Evolutionary conservation across 169 alveolate genomes (phyloP).

Genomic region (Eimeria necatrix): DNA sequence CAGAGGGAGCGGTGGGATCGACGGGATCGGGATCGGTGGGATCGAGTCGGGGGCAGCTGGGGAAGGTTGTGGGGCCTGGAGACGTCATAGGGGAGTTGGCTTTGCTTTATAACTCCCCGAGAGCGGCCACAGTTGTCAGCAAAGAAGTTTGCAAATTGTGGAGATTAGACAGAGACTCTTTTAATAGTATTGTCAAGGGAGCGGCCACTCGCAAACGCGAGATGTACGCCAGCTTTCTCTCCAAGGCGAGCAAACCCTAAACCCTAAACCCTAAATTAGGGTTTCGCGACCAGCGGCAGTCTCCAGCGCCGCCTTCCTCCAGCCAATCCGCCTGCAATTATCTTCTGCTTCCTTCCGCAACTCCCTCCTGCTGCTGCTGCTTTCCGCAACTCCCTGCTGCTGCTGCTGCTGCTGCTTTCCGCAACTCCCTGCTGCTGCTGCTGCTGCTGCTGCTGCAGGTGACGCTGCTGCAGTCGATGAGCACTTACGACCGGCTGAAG

Average conservation of each 20-base stretch:
- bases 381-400: too few species aligned
- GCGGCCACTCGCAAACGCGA: conserved; percentile 94
- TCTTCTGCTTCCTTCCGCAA: too few species aligned
- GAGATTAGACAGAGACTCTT: conserved; percentile 95
- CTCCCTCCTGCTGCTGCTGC: too few species aligned
- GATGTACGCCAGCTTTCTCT: conserved; percentile 80
- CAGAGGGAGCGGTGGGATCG: too few species aligned
- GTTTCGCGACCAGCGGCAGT: background rate
- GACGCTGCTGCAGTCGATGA: conserved; percentile 93
- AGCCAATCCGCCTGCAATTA: too few species aligned
- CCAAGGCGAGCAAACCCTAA: too few species aligned
- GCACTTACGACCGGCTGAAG: conserved; percentile 94
- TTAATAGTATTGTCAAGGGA: conserved; percentile 96
- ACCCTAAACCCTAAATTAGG: too few species aligned
- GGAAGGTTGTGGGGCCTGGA: conserved; percentile 91
- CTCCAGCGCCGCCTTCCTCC: too few species aligned
- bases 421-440: too few species aligned
- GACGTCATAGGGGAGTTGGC: conserved; percentile 97
- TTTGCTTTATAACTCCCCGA: conserved; percentile 95
- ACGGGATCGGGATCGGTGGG: too few species aligned
- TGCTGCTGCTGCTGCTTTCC: too few species aligned
- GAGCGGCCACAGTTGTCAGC: conserved; percentile 96
- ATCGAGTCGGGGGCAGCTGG: too few species aligned
- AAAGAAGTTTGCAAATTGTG: conserved; percentile 87
- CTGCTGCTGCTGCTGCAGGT: conserved; percentile 83